These are phyloP conservation scores for Rubia yunnanensis DNA, from an alignment of 257 asterid species.

Conservation along the genomic window DNA sequence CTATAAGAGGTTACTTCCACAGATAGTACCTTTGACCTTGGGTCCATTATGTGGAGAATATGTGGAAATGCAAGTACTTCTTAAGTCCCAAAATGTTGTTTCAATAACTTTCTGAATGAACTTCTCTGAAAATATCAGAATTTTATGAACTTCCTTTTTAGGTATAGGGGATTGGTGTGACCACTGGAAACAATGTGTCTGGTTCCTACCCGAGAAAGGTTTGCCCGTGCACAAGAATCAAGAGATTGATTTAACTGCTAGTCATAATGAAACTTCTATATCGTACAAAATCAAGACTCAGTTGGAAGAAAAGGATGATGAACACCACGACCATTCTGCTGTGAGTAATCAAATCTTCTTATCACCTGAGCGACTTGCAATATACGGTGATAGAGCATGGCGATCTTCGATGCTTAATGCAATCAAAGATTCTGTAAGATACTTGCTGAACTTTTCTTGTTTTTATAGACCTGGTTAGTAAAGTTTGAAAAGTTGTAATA, in stretches of 20 bases:
- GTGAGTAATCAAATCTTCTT: conserved; percentile 42
- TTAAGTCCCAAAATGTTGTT: neutral
- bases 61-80: too few species aligned
- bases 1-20: too few species aligned
- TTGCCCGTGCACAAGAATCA: conserved; percentile 48
- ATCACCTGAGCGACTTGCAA: conserved; percentile 60
- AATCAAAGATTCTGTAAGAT: conserved; percentile 56
- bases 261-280: conserved; percentile 54
- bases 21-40: too few species aligned
- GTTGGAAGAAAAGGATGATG: conserved; percentile 23
- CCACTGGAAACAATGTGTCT: conserved; percentile 95
- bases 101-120: neutral
- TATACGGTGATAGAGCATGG: conserved; percentile 68
- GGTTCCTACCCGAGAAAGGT: conserved; percentile 61
- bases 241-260: conserved; percentile 47
- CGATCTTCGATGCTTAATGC: conserved; percentile 61
- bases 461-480: neutral
- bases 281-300: conserved; percentile 44
- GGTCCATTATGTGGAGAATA: too few species aligned
- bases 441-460: conserved; percentile 9
- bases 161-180: conserved; percentile 76
- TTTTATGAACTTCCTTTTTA: conserved; percentile 20
- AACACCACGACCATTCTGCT: conserved; percentile 19
- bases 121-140: neutral
- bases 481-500: neutral